Base-by-base conservation (phyloP, 1,139 yeast genomes). In the Tardiomyces depauwii region DNA sequence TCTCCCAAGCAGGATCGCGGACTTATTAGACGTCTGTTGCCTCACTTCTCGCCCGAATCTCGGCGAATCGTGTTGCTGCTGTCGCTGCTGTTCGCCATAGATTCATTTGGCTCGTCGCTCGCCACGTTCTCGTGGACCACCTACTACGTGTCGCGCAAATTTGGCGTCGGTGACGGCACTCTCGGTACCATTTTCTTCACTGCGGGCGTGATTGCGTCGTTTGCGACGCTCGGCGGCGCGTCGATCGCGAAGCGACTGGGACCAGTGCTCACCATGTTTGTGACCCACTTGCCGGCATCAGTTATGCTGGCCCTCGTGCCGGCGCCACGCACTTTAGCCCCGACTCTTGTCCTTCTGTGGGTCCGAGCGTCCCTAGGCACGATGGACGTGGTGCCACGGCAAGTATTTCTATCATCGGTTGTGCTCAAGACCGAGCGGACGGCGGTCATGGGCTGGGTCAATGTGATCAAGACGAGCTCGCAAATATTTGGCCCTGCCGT, bases 381-480 rank as follows among this genome's bases (percentile, higher is more conserved):
- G 0, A 86, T 87, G 91, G 96, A 88, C 60, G 95, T 87, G 27
- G 93, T 87, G 1, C 95, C 96, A 7, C 73, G 96, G 45, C 95
- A 87, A 62, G 77, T 87, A 3, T 68, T 88, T 41, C 64, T 87
- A 39, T 78, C 94, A 0, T 74, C 85, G 2, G 69, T 86, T 18
- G 78, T 88, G 45, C 73, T 73, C 14, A 71, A 74, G 11, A 64
- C 70, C 12, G 93, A 85, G 48, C 66, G 88, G 42, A 79, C 94
- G 3, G 76, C 73, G 55, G 91, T 83, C 2, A 75, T 88, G 80
- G 96, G 95, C 1, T 70, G 83, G 2, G 95, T 87, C 3, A 87
- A 87, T 57, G 80, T 87, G 38, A 88, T 84, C 23, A 87, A 87
- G 61, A 88, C 95, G 1, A 71, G 84, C 53, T 93, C 95, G 0